Conservation (phyloP, 495 filamentous ascomycete genomes). For the Cercophora newfieldiana region DNA sequence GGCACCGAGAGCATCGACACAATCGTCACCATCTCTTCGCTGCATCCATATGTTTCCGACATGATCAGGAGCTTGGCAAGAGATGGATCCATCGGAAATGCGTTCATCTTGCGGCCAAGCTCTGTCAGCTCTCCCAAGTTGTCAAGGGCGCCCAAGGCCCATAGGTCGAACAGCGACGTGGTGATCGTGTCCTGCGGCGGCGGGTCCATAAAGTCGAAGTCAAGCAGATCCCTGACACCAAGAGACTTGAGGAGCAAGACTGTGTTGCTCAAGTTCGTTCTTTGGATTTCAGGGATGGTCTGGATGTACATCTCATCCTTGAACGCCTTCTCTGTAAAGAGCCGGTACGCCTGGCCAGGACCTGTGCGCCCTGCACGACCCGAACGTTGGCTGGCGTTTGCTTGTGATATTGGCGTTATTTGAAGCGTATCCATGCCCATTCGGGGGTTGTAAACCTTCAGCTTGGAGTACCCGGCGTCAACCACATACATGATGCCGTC, state of each 20-base stretch:
- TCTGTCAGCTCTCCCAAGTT: conserved; percentile 90
- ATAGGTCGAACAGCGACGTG: conserved; percentile 95
- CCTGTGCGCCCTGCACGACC: conserved; percentile 94
- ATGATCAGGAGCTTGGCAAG: conserved; percentile 94
- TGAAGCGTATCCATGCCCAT: conserved; percentile 99
- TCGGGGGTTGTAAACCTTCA: conserved; percentile 97
- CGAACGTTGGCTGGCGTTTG: conserved; percentile 90
- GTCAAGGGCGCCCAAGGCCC: conserved; percentile 91
- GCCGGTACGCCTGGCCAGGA: conserved; percentile 90
- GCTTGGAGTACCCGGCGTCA: conserved; percentile 91
- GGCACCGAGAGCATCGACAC: conserved; percentile 98
- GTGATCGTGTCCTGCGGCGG: conserved; percentile 98
- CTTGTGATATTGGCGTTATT: conserved; percentile 97
- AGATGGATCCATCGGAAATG: conserved; percentile 95
- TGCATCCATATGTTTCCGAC: conserved; percentile 81
- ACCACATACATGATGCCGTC: conserved; percentile 99
- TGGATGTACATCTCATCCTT: conserved; percentile 97
- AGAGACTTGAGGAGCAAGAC: conserved; percentile 92
- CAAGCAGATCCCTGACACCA: conserved; percentile 89
- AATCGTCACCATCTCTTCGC: conserved; percentile 97
- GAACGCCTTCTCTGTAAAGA: conserved; percentile 94
- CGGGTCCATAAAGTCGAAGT: conserved; percentile 99
- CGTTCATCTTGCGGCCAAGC: conserved; percentile 89
- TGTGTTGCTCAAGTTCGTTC: conserved; percentile 93
- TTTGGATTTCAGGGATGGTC: conserved; percentile 97